phyloP scores from a whole-genome alignment of 2,329 filamentous ascomycete genomes.

The Sporothrix brasiliensis region DNA sequence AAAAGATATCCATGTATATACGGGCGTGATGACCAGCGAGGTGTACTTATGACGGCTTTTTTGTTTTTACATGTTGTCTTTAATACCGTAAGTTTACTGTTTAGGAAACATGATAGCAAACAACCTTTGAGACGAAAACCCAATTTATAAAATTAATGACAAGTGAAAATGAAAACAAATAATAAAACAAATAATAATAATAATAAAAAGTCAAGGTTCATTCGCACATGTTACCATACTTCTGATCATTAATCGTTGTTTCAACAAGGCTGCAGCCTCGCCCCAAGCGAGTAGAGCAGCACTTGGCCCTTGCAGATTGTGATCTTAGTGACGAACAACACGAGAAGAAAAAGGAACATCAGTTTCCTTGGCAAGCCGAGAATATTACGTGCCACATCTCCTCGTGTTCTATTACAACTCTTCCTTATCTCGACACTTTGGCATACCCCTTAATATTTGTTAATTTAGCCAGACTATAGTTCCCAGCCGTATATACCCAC shows the following conservation, averaged over 20 bases:
- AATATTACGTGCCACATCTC: conserved; percentile 1
- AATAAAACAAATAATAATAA: no score
- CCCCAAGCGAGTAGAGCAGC: not conserved
- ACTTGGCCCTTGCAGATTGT: conserved; percentile 21
- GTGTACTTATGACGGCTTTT: not conserved
- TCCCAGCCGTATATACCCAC: conserved; percentile 20
- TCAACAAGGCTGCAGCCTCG: conserved; percentile 24
- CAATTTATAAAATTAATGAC: no score
- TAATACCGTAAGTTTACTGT: not conserved
- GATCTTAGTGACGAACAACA: not conserved
- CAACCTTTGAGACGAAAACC: no score
- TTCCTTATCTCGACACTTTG: not conserved
- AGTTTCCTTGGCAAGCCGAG: not conserved
- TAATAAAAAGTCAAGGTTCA: no score
- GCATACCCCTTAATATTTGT: not conserved
- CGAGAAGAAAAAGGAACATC: not conserved
- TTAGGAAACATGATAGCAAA: not conserved
- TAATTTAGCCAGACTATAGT: conserved; percentile 17
- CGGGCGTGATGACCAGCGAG: not conserved
- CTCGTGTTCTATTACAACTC: not conserved
- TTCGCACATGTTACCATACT: no score
- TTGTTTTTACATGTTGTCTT: conserved; percentile 7
- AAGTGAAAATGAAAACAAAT: no score
- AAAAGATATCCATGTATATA: not conserved
- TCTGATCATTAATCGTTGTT: no score